These are phyloP conservation scores for Xylariaceae sp. DNA, from an alignment of 2,329 filamentous ascomycete species.

Conservation along the genomic window DNA sequence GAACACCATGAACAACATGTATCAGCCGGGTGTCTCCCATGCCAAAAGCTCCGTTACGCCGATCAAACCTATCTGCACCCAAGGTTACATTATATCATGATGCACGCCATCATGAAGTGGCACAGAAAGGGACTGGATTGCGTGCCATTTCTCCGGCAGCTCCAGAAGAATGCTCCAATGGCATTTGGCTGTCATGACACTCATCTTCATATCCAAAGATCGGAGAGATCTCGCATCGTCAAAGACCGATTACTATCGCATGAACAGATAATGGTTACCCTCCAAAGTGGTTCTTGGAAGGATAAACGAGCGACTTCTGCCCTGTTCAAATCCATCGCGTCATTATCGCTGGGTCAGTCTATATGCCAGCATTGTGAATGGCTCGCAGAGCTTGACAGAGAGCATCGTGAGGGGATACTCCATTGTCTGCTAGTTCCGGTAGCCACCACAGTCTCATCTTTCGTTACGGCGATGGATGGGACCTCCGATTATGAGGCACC, in stretches of 20 bases:
- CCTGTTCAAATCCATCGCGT: background rate
- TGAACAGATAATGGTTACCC: background rate
- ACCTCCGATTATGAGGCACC: no score
- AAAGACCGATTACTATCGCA: background rate
- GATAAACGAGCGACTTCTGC: background rate
- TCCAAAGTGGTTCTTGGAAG: no score
- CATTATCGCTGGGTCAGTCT: no score
- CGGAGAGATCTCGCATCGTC: conserved; percentile 1
- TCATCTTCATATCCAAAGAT: conserved; percentile 1
- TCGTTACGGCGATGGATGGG: no score
- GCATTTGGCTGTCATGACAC: background rate
- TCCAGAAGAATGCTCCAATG: background rate
- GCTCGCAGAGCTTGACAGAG: no score
- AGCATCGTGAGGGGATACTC: no score
- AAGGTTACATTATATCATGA: conserved; percentile 1
- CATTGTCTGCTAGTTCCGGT: no score
- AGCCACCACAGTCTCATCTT: no score
- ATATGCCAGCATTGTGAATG: no score
- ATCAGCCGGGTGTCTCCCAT: background rate
- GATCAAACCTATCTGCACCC: background rate
- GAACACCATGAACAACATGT: background rate
- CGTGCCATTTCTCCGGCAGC: background rate
- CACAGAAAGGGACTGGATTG: background rate
- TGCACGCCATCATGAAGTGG: conserved; percentile 1
- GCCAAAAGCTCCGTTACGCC: background rate